phyloP scores from a whole-genome alignment of 306 rosid genomes.

The Prinsepia uniflora region DNA sequence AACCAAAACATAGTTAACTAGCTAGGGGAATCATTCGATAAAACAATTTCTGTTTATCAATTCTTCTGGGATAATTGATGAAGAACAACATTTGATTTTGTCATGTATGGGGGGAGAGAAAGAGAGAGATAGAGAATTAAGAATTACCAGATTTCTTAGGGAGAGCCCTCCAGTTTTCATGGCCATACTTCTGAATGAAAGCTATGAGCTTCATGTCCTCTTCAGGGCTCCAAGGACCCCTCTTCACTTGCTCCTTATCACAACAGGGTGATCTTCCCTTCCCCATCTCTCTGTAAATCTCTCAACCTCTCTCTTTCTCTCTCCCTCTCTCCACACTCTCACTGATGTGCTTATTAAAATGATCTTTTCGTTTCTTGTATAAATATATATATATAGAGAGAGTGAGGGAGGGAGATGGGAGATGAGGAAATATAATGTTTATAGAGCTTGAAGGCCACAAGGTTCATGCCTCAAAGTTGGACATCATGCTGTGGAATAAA shows the following conservation, averaged over 20 bases:
- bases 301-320: background rate
- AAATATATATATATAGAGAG: background rate
- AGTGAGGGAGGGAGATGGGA: background rate
- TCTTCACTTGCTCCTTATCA: constrained; percentile 81
- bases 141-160: constrained; percentile 84
- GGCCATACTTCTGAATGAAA: constrained; percentile 86
- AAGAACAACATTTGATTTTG: background rate
- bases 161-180: constrained; percentile 94
- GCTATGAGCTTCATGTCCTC: constrained; percentile 80
- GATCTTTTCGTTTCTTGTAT: background rate
- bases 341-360: too few species aligned
- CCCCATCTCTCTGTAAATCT: constrained; percentile 48
- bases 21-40: background rate
- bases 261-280: constrained; percentile 96
- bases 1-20: background rate
- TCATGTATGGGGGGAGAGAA: background rate
- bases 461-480: constrained; percentile 52
- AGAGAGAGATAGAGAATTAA: background rate
- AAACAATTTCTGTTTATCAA: too few species aligned
- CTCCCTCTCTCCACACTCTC: background rate
- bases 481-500: constrained; percentile 33
- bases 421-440: background rate
- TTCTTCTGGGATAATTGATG: background rate
- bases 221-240: constrained; percentile 94
- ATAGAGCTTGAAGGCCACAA: constrained; percentile 31